A percentile compares a stretch with the other conserved stretches of the same genome.
Conservation (phyloP, 345 rosid genomes). For the Psidium guajava region DNA sequence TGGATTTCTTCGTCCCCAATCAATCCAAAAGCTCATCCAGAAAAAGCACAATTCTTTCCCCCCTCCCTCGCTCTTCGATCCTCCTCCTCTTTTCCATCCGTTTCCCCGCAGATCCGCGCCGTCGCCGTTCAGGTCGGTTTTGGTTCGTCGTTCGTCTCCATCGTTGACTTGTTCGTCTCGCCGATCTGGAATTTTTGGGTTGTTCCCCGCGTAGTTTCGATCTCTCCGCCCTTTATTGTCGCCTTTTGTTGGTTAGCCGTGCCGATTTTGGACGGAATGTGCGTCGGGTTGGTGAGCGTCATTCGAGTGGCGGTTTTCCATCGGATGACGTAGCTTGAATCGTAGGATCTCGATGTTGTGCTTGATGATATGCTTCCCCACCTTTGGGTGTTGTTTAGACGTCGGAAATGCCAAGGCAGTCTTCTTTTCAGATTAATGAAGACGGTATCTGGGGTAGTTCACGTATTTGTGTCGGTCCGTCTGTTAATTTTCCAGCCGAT, state of each 20-base stretch:
- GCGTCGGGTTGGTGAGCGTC: neutral
- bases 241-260: neutral
- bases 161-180: neutral
- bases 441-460: neutral
- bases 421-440: neutral
- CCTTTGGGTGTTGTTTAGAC: neutral
- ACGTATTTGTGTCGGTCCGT: neutral
- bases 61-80: neutral
- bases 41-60: neutral
- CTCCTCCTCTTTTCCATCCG: neutral
- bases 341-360: neutral
- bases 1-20: neutral
- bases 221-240: neutral
- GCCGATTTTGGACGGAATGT: neutral
- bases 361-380: neutral
- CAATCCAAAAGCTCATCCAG: neutral
- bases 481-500: neutral
- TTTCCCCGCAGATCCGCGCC: neutral
- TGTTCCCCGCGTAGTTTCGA: neutral
- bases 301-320: neutral
- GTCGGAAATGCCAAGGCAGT: neutral
- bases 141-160: neutral
- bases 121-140: neutral
- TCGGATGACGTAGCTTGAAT: neutral
- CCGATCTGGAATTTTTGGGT: neutral